These are phyloP conservation scores for Eutrema heterophyllum DNA, from an alignment of 345 rosid genomes.

Conservation along the genomic window DNA sequence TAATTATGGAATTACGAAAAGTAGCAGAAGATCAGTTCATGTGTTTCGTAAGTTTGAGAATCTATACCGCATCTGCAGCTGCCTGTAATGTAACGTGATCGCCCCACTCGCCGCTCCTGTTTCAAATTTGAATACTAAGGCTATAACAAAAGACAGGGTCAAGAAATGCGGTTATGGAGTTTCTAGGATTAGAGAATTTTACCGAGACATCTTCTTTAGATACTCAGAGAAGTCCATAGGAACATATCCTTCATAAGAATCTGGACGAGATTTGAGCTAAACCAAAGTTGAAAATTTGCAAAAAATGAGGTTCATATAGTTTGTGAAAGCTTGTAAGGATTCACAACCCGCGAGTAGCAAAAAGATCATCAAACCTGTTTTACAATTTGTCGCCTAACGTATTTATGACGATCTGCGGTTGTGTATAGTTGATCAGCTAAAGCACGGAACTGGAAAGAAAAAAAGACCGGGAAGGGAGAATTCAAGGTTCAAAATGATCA, in stretches of 20 bases:
- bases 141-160: background rate
- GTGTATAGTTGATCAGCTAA: slow-evolving; percentile 62
- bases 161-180: background rate
- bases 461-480: background rate
- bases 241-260: slow-evolving; percentile 67
- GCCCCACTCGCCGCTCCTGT: slow-evolving; percentile 59
- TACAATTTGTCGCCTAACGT: slow-evolving; percentile 48
- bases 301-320: background rate
- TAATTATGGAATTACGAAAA: background rate
- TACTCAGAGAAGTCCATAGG: slow-evolving; percentile 79
- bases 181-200: background rate
- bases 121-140: background rate
- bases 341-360: background rate
- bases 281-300: background rate
- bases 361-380: slow-evolving; percentile 49
- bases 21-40: background rate
- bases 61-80: slow-evolving; percentile 64
- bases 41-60: background rate
- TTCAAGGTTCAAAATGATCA: background rate
- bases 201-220: slow-evolving; percentile 70
- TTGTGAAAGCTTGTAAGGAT: background rate
- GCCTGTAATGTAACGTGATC: slow-evolving; percentile 62
- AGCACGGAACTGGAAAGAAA: slow-evolving; percentile 65
- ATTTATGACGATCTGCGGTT: slow-evolving; percentile 61
- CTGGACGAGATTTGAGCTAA: slow-evolving; percentile 62